Percentiles rank a stretch among this genome's conserved stretches.
Conservation (phyloP, 116 monocot genomes). For the Iris pallida region DNA sequence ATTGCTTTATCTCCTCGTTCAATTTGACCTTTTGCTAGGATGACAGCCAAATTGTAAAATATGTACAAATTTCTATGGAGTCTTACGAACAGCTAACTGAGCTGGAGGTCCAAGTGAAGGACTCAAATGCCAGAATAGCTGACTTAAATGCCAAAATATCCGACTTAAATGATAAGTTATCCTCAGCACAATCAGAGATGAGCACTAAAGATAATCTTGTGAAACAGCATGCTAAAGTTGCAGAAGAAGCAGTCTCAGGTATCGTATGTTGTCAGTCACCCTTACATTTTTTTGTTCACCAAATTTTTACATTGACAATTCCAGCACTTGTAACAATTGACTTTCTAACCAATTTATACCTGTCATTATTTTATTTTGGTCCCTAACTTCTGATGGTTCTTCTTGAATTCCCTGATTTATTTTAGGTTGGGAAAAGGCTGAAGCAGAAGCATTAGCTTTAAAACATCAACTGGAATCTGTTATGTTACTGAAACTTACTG, state of each 20-base stretch:
- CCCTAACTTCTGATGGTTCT: not conserved
- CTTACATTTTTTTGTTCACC: not conserved
- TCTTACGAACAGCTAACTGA: constrained; percentile 38
- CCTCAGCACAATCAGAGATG: constrained; percentile 38
- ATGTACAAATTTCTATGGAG: constrained; percentile 53
- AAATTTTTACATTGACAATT: not conserved
- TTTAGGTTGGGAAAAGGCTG: constrained; percentile 88
- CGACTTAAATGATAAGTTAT: constrained; percentile 38
- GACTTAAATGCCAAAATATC: constrained; percentile 6
- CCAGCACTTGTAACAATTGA: not conserved
- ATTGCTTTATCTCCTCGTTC: constrained; percentile 1
- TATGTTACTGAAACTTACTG: constrained; percentile 48
- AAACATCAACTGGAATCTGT: constrained; percentile 77
- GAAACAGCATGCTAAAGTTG: constrained; percentile 61
- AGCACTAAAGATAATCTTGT: constrained; percentile 36
- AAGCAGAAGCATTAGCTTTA: constrained; percentile 68
- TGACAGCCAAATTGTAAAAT: constrained; percentile 23
- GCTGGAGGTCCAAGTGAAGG: constrained; percentile 58
- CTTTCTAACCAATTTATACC: not conserved
- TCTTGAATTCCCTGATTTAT: not conserved
- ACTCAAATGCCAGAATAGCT: not conserved
- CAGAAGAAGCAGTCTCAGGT: constrained; percentile 67
- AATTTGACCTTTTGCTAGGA: constrained; percentile 21
- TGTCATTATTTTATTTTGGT: not conserved
- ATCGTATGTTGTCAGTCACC: not conserved